These are phyloP conservation scores for Colletotrichum cereale DNA, from an alignment of 2,329 filamentous ascomycete genomes.

Conservation along the genomic window DNA sequence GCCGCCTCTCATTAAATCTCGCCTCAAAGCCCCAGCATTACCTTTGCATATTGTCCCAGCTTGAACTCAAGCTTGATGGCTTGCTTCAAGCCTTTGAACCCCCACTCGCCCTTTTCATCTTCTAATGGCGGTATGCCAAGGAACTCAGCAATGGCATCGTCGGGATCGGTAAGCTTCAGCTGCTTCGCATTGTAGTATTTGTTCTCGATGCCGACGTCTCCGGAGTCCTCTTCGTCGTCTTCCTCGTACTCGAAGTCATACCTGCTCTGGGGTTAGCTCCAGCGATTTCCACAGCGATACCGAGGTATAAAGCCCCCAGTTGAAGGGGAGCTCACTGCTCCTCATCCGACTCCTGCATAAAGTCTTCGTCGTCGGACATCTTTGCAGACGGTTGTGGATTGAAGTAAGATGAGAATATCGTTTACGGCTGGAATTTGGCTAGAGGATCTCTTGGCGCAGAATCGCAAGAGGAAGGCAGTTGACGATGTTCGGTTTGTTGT, in stretches of 20 bases:
- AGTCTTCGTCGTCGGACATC: slow-evolving; percentile 66
- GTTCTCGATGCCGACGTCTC: slow-evolving; percentile 96
- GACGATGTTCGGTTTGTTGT: background rate
- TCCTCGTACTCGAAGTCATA: slow-evolving; percentile 99
- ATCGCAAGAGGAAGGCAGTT: background rate
- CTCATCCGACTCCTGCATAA: slow-evolving; percentile 63
- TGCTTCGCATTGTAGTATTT: slow-evolving; percentile 99
- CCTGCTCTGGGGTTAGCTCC: slow-evolving; percentile 50
- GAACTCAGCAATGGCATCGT: slow-evolving; percentile 92
- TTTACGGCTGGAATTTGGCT: background rate
- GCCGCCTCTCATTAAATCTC: background rate
- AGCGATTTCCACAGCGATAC: background rate
- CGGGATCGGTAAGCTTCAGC: slow-evolving; percentile 86
- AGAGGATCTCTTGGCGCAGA: background rate
- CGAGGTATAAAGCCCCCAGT: background rate
- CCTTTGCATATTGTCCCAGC: slow-evolving; percentile 87
- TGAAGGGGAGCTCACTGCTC: slow-evolving; percentile 52
- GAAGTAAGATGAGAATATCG: background rate
- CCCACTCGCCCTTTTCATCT: slow-evolving; percentile 95
- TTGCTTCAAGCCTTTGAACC: slow-evolving; percentile 97
- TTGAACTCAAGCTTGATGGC: slow-evolving; percentile 98
- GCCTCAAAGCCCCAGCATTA: slow-evolving; percentile 49
- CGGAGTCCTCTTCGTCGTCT: slow-evolving; percentile 87
- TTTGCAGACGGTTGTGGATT: slow-evolving; percentile 34
- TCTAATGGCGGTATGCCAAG: slow-evolving; percentile 88